Evolutionary conservation across 192 early-diverging fungal species (phyloP).

Genomic region (Coemansia sp.): DNA sequence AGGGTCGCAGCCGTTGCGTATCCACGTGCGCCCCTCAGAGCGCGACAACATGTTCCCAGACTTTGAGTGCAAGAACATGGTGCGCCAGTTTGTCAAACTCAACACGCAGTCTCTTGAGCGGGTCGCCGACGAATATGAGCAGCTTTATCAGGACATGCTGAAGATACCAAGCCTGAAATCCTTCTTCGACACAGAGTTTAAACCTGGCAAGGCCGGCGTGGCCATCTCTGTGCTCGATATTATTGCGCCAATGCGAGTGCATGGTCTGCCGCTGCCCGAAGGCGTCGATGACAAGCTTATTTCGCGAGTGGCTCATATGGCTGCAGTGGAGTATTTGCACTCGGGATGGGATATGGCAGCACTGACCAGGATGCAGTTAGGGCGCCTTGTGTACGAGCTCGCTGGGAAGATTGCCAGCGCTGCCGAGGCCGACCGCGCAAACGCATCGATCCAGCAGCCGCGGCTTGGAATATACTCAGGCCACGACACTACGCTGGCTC

Average conservation of each 20-base stretch:
- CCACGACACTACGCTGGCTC: slow-evolving; percentile 50
- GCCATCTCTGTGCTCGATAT: slow-evolving; percentile 27
- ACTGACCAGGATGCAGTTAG: slow-evolving; percentile 37
- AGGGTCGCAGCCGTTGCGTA: slow-evolving; percentile 10
- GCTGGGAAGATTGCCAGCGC: slow-evolving; percentile 23
- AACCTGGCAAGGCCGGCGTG: neutral
- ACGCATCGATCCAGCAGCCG: neutral
- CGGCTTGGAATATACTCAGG: slow-evolving; percentile 41
- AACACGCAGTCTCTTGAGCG: slow-evolving; percentile 7
- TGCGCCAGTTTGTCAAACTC: slow-evolving; percentile 12
- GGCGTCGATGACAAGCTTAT: slow-evolving; percentile 30
- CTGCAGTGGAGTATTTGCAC: slow-evolving; percentile 23
- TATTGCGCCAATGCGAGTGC: slow-evolving; percentile 21
- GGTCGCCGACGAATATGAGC: slow-evolving; percentile 15
- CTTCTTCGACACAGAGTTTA: slow-evolving; percentile 9
- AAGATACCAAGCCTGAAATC: slow-evolving; percentile 21
- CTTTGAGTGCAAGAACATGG: slow-evolving; percentile 31
- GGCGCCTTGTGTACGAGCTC: slow-evolving; percentile 35
- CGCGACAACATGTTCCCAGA: slow-evolving; percentile 33
- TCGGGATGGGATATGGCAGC: slow-evolving; percentile 17
- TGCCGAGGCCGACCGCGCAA: slow-evolving; percentile 37
- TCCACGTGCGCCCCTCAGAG: slow-evolving; percentile 34
- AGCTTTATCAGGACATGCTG: slow-evolving; percentile 25
- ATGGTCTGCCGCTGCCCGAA: slow-evolving; percentile 31
- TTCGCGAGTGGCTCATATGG: slow-evolving; percentile 16